Evolutionary conservation across 768 basidiomycete species (phyloP), one percentile per base, ranked within the genome.

Genomic region (Galerina marginata): DNA sequence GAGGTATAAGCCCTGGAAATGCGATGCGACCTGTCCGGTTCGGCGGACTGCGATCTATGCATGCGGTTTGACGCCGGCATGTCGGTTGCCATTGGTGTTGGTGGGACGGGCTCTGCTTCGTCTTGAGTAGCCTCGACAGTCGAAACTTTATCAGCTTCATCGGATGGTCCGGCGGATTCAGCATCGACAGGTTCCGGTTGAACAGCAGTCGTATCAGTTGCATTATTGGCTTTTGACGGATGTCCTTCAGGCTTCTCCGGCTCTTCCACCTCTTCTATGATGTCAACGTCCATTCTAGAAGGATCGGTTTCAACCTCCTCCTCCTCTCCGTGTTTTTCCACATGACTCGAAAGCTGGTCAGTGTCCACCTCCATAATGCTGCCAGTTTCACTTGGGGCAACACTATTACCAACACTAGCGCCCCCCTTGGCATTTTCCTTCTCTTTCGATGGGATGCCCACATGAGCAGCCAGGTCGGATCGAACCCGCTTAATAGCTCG

Each of bases 401-500:
- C 42, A 11, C 42, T 52, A 29, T n/a, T 33, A 15, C 36, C 46
- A 39, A 36, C 56, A 49, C 45, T 38, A 36, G 44, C 16, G n/a
- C 14, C 14, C 14, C 44, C 52, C 45, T 75, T 77, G 64, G 58
- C 58, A 52, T 70, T 69, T 51, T 75, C 73, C 61, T 72, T 75
- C 29, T 72, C 75, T 26, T 77, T 75, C 53, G 67, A 43, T 26
- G 67, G 56, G 29, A 69, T 69, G 45, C 84, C 76, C 55, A 81
- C 74, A 68, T 95, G 92, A 10, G 87, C 87, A 9, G 90, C 92
- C 20, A 93, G 78, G 76, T 96, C 94, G 46, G 91, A 93, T 56
- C 92, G 80, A 16, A 93, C 91, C 29, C 92, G 87, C 77, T 94
- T 93, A 75, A 95, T 91, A 4, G 93, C 90, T 63, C 92, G 83